Evolutionary conservation across 768 basidiomycete genomes (phyloP).

Genomic region (Thelephora ganbajun): DNA sequence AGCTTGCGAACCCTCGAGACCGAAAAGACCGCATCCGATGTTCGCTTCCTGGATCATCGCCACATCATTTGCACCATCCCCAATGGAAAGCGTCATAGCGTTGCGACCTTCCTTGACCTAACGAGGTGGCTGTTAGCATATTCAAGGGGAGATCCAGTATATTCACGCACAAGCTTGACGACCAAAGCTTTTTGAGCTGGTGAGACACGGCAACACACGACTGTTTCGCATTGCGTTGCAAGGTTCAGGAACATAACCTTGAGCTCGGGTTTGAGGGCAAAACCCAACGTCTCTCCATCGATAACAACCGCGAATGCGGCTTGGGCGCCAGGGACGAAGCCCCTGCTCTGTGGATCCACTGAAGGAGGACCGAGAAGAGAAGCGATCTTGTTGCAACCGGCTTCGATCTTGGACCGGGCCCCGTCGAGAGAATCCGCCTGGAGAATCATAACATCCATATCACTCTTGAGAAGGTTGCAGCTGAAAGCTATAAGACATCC

Average conservation of each 20-base stretch:
- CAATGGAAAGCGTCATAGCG: slow-evolving; percentile 94
- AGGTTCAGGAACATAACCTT: slow-evolving; percentile 84
- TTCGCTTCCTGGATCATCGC: slow-evolving; percentile 99
- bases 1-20: slow-evolving; percentile 92
- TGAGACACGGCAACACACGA: slow-evolving; percentile 95
- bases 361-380: slow-evolving; percentile 70
- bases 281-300: slow-evolving; percentile 82
- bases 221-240: slow-evolving; percentile 92
- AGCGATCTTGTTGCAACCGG: slow-evolving; percentile 87
- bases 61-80: slow-evolving; percentile 96
- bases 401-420: slow-evolving; percentile 79
- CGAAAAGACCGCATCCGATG: slow-evolving; percentile 87
- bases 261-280: slow-evolving; percentile 64
- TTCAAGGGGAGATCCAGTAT: slow-evolving; percentile 4
- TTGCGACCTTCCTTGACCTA: slow-evolving; percentile 92
- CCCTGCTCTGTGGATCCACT: slow-evolving; percentile 43
- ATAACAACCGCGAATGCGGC: slow-evolving; percentile 90
- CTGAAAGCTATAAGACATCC: slow-evolving; percentile 44
- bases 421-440: slow-evolving; percentile 69
- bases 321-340: slow-evolving; percentile 48
- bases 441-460: slow-evolving; percentile 96
- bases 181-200: slow-evolving; percentile 97
- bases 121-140: not conserved
- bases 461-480: slow-evolving; percentile 85
- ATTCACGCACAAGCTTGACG: slow-evolving; percentile 63